Evolutionary conservation across 2,329 filamentous ascomycete genomes (phyloP).

Genomic region (Thielaviopsis euricoi): DNA sequence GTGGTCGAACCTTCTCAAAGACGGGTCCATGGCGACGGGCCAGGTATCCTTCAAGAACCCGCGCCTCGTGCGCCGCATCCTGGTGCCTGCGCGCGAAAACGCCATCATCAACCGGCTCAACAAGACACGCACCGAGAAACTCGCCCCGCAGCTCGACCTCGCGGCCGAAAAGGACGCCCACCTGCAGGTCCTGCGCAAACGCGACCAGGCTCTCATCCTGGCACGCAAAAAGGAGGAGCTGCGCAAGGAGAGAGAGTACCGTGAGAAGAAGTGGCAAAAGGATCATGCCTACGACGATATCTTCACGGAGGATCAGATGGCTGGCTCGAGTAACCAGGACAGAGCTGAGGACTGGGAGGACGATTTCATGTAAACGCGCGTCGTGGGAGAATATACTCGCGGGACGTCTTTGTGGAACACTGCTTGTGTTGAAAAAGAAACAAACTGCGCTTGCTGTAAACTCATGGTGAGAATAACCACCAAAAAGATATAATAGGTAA

Average conservation of each 20-base stretch:
- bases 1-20: constrained; percentile 91
- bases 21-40: constrained; percentile 85
- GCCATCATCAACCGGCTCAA: constrained; percentile 91
- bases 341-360: constrained; percentile 63
- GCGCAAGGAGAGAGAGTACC: constrained; percentile 57
- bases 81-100: constrained; percentile 71
- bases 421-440: too few relatives aligned
- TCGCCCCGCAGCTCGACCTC: constrained; percentile 47
- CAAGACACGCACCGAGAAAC: constrained; percentile 84
- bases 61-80: constrained; percentile 67
- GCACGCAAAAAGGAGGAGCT: constrained; percentile 62
- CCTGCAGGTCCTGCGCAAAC: constrained; percentile 52
- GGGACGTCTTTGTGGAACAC: too few relatives aligned
- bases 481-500: too few relatives aligned
- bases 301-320: constrained; percentile 69
- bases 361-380: constrained; percentile 73
- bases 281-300: constrained; percentile 96
- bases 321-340: constrained; percentile 69
- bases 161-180: constrained; percentile 66
- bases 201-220: constrained; percentile 46
- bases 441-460: too few relatives aligned
- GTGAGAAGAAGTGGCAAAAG: constrained; percentile 84
- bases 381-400: too few relatives aligned
- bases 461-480: too few relatives aligned
- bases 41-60: constrained; percentile 90